Evolutionary conservation across 768 basidiomycete species (phyloP).

Genomic region (Dacryopinax primogenitus): DNA sequence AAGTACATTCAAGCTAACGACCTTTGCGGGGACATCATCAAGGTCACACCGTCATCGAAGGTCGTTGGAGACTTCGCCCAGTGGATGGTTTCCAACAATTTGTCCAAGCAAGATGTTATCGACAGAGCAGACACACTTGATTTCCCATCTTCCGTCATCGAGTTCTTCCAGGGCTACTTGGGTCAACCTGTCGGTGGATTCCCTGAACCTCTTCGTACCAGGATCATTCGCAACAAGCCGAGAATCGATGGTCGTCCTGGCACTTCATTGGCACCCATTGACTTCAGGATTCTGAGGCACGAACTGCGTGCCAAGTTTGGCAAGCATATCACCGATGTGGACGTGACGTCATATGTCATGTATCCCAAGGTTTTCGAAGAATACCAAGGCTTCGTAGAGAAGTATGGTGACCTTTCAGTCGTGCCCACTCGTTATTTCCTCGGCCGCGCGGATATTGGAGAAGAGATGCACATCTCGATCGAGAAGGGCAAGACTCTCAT

Average conservation of each 20-base stretch:
- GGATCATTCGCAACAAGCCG: slow-evolving; percentile 84
- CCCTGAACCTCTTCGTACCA: slow-evolving; percentile 88
- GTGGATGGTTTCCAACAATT: slow-evolving; percentile 93
- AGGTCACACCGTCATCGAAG: slow-evolving; percentile 98
- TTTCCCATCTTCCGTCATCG: slow-evolving; percentile 93
- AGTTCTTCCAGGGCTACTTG: slow-evolving; percentile 99
- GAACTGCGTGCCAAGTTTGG: slow-evolving; percentile 90
- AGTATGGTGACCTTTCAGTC: slow-evolving; percentile 88
- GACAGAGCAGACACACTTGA: slow-evolving; percentile 79
- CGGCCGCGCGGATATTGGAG: slow-evolving; percentile 76
- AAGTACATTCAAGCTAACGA: slow-evolving; percentile 98
- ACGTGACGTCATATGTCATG: slow-evolving; percentile 95
- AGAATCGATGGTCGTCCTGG: slow-evolving; percentile 92
- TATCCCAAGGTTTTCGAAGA: slow-evolving; percentile 99
- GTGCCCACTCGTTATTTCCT: slow-evolving; percentile 96
- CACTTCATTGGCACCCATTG: slow-evolving; percentile 68
- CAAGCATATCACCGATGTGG: slow-evolving; percentile 82
- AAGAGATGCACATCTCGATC: slow-evolving; percentile 94
- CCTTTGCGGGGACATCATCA: slow-evolving; percentile 94
- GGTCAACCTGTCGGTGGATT: slow-evolving; percentile 97
- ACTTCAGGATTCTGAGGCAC: slow-evolving; percentile 92
- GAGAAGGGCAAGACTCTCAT: slow-evolving; percentile 95
- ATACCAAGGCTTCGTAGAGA: slow-evolving; percentile 86
- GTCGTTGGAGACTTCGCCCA: slow-evolving; percentile 99
- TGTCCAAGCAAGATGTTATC: slow-evolving; percentile 76